Conservation (phyloP, 139 green algal species). For the Volvox reticuliferus region DNA sequence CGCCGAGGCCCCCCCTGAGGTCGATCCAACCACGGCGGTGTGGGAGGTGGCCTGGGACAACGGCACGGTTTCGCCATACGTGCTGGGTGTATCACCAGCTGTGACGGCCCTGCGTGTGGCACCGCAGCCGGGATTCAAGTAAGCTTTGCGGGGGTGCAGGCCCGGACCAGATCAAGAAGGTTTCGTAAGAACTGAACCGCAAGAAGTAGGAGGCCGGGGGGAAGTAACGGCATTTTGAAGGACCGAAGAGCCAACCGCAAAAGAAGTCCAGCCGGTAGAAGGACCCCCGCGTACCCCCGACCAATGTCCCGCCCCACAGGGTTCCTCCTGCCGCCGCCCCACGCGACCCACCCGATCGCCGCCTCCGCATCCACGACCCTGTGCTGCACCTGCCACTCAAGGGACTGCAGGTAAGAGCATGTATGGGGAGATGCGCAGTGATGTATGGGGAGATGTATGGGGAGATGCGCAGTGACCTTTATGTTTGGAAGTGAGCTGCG, state of each 20-base stretch:
- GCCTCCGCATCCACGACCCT: conserved; percentile 30
- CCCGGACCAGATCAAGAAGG: no score
- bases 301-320: background rate
- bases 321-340: background rate
- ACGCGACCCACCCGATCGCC: background rate
- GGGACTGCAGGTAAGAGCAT: conserved; percentile 19
- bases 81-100: background rate
- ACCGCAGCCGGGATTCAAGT: conserved; percentile 3
- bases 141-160: background rate
- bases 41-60: conserved; percentile 44
- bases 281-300: no score
- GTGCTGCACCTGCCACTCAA: conserved; percentile 5
- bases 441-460: background rate
- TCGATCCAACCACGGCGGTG: background rate
- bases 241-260: no score
- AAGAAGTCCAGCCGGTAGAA: no score
- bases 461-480: background rate
- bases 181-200: no score
- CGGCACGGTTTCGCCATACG: background rate
- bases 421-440: background rate
- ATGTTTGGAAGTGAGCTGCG: background rate
- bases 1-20: background rate
- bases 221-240: no score
- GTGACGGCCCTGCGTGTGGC: conserved; percentile 33
- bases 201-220: no score